A percentile compares a stretch with the other conserved stretches of the same genome.
These are phyloP conservation scores for Glycyrrhiza uralensis DNA, from an alignment of 306 rosid species.

Conservation along the genomic window DNA sequence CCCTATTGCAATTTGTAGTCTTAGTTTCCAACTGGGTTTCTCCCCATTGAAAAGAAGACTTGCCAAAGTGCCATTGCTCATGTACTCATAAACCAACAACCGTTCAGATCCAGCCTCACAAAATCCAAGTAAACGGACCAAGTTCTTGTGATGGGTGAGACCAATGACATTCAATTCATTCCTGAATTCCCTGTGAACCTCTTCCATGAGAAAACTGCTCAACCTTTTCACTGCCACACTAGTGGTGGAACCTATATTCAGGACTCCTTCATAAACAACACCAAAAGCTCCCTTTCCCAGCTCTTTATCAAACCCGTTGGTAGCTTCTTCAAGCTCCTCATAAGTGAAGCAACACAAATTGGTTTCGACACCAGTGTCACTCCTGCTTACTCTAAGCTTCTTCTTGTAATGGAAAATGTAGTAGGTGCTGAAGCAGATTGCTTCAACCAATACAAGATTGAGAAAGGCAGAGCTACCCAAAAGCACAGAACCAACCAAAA, in stretches of 20 bases:
- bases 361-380: neutral
- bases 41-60: constrained; percentile 7
- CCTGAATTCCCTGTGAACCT: constrained; percentile 41
- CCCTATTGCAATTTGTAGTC: constrained; percentile 29
- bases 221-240: constrained; percentile 39
- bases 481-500: constrained; percentile 32
- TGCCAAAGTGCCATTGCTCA: constrained; percentile 38
- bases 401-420: neutral
- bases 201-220: constrained; percentile 21
- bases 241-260: constrained; percentile 7
- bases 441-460: constrained; percentile 14
- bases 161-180: constrained; percentile 31
- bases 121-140: constrained; percentile 30
- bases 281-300: constrained; percentile 30
- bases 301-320: constrained; percentile 30
- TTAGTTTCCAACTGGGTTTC: constrained; percentile 39
- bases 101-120: constrained; percentile 18
- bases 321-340: constrained; percentile 31
- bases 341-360: constrained; percentile 31
- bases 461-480: constrained; percentile 39
- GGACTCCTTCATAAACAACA: constrained; percentile 29
- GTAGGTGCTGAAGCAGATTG: constrained; percentile 6
- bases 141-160: constrained; percentile 33
- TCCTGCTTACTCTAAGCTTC: neutral
- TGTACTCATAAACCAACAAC: constrained; percentile 32